Conservation (phyloP, 345 rosid species). For the Reutealis trisperma region DNA sequence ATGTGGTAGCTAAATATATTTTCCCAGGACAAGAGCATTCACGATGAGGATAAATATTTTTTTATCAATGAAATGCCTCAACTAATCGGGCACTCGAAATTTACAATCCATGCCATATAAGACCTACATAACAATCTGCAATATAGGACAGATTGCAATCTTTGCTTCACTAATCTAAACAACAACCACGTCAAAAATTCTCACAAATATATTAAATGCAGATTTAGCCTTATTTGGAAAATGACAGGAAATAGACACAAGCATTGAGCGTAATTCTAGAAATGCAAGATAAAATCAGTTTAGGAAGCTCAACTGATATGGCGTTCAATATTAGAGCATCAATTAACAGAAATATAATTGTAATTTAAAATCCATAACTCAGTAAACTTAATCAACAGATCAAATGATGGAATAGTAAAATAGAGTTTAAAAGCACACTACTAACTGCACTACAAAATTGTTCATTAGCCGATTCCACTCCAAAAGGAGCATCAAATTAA, state of each 20-base stretch:
- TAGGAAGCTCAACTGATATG: not conserved
- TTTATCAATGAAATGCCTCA: not conserved
- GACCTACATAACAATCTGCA: not conserved
- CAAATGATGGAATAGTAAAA: not conserved
- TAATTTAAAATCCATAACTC: not conserved
- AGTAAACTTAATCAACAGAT: no score
- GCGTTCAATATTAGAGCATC: not conserved
- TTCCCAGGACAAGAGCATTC: not conserved
- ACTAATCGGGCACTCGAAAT: not conserved
- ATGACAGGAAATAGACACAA: not conserved
- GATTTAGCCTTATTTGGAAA: not conserved
- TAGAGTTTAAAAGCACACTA: not conserved
- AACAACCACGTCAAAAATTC: not conserved
- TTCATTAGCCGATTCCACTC: not conserved
- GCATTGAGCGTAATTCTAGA: not conserved
- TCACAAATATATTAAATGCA: not conserved
- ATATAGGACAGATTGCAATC: no score
- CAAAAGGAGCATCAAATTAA: not conserved
- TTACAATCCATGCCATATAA: not conserved
- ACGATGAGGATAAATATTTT: not conserved
- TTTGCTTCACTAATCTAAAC: not conserved
- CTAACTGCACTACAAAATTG: not conserved
- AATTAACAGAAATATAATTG: not conserved
- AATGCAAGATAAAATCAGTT: not conserved
- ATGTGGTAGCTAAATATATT: not conserved